phyloP scores from a whole-genome alignment of 495 filamentous ascomycete genomes.

The Podospora pseudoanserina region DNA sequence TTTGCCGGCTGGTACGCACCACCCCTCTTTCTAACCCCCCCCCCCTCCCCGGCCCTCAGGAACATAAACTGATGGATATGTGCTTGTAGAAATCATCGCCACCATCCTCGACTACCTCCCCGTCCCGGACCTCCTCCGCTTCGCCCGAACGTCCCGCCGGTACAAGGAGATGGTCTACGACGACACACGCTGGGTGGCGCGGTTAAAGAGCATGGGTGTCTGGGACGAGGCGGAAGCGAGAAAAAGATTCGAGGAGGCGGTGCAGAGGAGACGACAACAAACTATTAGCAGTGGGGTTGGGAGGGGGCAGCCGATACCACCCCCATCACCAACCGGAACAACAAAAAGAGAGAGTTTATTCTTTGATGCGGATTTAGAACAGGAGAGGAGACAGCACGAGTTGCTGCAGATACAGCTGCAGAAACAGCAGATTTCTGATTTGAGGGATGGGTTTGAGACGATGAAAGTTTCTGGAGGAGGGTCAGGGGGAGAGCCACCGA shows the following conservation, averaged over 20 bases:
- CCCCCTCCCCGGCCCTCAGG: background rate
- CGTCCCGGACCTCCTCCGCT: constrained; percentile 74
- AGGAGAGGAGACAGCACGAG: constrained; percentile 45
- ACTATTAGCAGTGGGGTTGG: constrained; percentile 23
- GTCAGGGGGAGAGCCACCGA: constrained; percentile 26
- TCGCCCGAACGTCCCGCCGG: constrained; percentile 82
- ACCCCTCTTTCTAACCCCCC: background rate
- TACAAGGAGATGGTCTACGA: constrained; percentile 99
- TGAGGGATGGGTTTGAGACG: constrained; percentile 67
- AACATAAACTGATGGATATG: background rate
- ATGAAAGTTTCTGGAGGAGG: constrained; percentile 43
- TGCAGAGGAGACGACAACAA: constrained; percentile 59
- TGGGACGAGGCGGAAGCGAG: constrained; percentile 92
- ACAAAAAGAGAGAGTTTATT: constrained; percentile 49
- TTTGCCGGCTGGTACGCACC: constrained; percentile 68
- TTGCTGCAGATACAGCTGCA: constrained; percentile 12
- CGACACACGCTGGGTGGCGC: constrained; percentile 89
- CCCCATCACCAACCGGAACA: constrained; percentile 14
- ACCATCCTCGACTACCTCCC: constrained; percentile 86
- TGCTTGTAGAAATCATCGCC: constrained; percentile 67
- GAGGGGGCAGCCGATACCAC: background rate
- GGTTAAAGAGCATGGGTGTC: constrained; percentile 76
- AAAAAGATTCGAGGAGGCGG: constrained; percentile 67
- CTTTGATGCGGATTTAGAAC: constrained; percentile 64
- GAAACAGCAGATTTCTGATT: constrained; percentile 14